phyloP scores from a whole-genome alignment of 768 basidiomycete species.

The Pulveroboletus sp. region DNA sequence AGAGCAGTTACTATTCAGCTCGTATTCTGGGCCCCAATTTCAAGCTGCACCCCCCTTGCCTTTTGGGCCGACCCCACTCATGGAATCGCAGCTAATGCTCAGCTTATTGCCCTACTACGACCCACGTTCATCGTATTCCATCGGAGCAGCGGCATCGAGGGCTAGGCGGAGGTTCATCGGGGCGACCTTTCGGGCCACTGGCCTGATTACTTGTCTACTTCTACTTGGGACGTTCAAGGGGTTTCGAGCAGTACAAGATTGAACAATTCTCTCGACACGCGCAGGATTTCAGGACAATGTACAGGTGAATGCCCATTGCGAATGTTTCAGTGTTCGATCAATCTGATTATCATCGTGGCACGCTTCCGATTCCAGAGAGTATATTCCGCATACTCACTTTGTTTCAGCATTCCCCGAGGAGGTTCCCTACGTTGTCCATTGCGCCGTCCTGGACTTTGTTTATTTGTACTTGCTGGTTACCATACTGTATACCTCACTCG shows the following conservation, averaged over 20 bases:
- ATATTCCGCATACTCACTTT: neutral
- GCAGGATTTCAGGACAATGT: neutral
- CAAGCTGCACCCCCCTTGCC: constrained; percentile 13
- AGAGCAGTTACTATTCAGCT: constrained; percentile 15
- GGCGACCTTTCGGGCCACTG: constrained; percentile 38
- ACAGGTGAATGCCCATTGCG: neutral
- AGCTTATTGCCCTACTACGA: constrained; percentile 41
- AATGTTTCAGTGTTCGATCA: neutral
- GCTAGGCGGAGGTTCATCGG: constrained; percentile 44
- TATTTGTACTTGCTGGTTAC: neutral
- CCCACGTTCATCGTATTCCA: constrained; percentile 37
- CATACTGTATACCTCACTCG: neutral
- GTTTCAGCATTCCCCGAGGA: neutral
- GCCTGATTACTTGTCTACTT: constrained; percentile 30
- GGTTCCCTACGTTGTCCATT: neutral
- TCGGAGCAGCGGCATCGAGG: constrained; percentile 35
- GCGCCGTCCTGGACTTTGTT: neutral
- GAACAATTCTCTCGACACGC: neutral
- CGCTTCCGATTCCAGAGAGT: neutral
- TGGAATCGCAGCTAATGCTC: constrained; percentile 33
- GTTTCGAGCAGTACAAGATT: constrained; percentile 3
- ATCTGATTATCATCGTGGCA: neutral
- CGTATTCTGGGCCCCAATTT: constrained; percentile 14
- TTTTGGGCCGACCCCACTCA: constrained; percentile 41
- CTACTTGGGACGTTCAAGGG: constrained; percentile 24